These are phyloP conservation scores for Sonneratia caseolaris DNA, from an alignment of 345 rosid species.

Conservation along the genomic window DNA sequence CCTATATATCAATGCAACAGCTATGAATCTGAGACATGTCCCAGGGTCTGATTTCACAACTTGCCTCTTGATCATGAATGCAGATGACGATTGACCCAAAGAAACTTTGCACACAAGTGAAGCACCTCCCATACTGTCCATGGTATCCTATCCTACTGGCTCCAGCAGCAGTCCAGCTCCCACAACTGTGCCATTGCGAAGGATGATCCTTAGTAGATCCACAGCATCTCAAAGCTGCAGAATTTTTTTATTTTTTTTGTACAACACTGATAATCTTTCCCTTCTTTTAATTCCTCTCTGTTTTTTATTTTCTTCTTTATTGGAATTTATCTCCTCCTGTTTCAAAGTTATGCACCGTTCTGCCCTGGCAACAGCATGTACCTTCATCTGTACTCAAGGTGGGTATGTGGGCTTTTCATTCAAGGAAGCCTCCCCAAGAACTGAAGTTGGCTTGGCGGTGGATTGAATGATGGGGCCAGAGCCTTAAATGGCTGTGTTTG, in stretches of 20 bases:
- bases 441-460: no score
- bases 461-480: no score
- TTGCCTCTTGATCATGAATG: not conserved
- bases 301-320: not conserved
- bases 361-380: not conserved
- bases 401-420: not conserved
- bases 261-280: not conserved
- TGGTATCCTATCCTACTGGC: not conserved
- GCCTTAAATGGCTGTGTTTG: no score
- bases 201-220: not conserved
- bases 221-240: not conserved
- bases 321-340: not conserved
- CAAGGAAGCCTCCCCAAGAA: no score
- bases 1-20: not conserved
- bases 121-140: not conserved
- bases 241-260: conserved; percentile 7
- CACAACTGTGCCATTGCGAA: not conserved
- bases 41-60: not conserved
- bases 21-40: not conserved
- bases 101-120: not conserved
- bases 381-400: not conserved
- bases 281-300: not conserved
- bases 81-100: not conserved
- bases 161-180: not conserved
- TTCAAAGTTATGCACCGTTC: not conserved